Percentiles rank a stretch among this genome's conserved stretches.
These are phyloP conservation scores for Monilinia laxa DNA, from an alignment of 2,329 filamentous ascomycete species.

Conservation along the genomic window DNA sequence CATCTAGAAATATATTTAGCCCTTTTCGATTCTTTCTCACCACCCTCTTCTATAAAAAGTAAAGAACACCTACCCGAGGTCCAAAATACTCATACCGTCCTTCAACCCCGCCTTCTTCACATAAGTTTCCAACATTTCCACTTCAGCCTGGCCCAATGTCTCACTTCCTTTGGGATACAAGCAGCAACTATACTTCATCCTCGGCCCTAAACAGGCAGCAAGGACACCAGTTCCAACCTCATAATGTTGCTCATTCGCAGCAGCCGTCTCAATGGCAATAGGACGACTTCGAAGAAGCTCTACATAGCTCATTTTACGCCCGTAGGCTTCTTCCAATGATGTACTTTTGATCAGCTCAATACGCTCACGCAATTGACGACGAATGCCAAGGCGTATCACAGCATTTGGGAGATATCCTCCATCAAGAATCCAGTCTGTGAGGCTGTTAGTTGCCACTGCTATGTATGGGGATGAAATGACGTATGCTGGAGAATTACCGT, in stretches of 20 bases:
- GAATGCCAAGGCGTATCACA: conserved; percentile 64
- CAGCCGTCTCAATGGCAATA: conserved; percentile 66
- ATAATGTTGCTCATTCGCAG: conserved; percentile 70
- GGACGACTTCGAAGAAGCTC: conserved; percentile 57
- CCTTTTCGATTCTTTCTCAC: background rate
- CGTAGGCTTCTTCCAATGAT: conserved; percentile 53
- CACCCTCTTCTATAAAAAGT: conserved; percentile 19
- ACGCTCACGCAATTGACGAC: conserved; percentile 63
- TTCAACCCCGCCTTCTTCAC: conserved; percentile 53
- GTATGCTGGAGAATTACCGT: conserved; percentile 27
- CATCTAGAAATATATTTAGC: conserved; percentile 47
- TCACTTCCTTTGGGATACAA: conserved; percentile 62
- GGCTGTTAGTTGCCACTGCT: conserved; percentile 21
- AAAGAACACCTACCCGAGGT: conserved; percentile 30
- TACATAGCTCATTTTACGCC: conserved; percentile 64
- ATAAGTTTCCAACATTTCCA: conserved; percentile 64
- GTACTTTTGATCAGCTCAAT: conserved; percentile 54
- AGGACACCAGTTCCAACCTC: conserved; percentile 68
- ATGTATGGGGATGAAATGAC: background rate
- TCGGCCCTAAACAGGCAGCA: conserved; percentile 58
- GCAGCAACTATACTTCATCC: conserved; percentile 72
- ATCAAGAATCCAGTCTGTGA: conserved; percentile 59
- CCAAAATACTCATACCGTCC: conserved; percentile 41
- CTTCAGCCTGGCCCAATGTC: conserved; percentile 65
- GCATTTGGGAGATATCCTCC: conserved; percentile 62